These are phyloP conservation scores for Xylariaceae sp. DNA, from an alignment of 2,329 filamentous ascomycete genomes.

Conservation along the genomic window DNA sequence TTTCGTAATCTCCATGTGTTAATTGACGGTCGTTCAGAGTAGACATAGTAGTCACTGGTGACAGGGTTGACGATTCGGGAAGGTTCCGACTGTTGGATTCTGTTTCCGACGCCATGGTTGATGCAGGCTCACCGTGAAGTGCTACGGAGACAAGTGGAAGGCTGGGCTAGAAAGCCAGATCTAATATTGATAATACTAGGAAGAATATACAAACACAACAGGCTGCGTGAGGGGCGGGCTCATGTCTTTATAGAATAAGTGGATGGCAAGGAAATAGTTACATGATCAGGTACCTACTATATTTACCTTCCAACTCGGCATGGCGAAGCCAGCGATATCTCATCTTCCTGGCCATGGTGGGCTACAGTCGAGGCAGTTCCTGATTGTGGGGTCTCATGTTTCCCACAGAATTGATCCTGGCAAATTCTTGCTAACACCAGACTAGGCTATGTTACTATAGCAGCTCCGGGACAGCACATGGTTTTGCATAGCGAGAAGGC, in stretches of 20 bases:
- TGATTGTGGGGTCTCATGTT: conserved; percentile 1
- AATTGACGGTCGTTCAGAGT: too few species aligned
- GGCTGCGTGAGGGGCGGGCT: not conserved
- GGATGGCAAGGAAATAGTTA: not conserved
- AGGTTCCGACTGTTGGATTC: not conserved
- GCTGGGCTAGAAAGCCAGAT: not conserved
- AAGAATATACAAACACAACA: not conserved
- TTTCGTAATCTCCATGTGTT: conserved; percentile 19
- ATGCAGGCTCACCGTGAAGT: not conserved
- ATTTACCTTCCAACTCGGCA: not conserved
- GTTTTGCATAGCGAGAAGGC: conserved; percentile 18
- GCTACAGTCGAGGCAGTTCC: not conserved
- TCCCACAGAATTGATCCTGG: not conserved
- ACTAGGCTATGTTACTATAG: conserved; percentile 1
- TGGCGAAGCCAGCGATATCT: conserved; percentile 17
- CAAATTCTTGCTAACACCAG: not conserved
- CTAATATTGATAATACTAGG: not conserved
- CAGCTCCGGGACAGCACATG: conserved; percentile 12
- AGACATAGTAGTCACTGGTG: conserved; percentile 19
- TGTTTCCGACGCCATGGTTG: conserved; percentile 10
- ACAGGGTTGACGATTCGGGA: conserved; percentile 2
- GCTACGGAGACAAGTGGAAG: not conserved
- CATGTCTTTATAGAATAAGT: conserved; percentile 3
- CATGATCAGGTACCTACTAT: not conserved
- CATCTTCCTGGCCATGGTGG: not conserved